phyloP scores from a whole-genome alignment of 805 yeast genomes.

The Cyberlindnera petersonii region DNA sequence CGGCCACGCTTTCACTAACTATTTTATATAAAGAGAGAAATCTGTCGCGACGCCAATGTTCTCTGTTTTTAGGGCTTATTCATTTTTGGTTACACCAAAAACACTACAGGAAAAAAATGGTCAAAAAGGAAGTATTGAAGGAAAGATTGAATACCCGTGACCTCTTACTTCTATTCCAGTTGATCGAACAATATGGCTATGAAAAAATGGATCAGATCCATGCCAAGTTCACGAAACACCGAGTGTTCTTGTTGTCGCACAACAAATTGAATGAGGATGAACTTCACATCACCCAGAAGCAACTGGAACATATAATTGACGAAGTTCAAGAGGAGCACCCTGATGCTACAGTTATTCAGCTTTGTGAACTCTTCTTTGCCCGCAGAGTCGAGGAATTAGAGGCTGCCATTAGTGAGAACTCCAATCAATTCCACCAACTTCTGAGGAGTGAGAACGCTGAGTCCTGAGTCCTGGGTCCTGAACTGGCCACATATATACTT shows the following conservation, averaged over 20 bases:
- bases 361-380: conserved; percentile 23
- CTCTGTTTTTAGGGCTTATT: not conserved
- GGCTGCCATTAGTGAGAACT: conserved; percentile 10
- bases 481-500: too few species aligned
- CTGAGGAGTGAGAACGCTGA: not conserved
- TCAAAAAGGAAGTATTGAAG: conserved; percentile 8
- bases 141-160: conserved; percentile 23
- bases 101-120: not conserved
- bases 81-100: not conserved
- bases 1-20: not conserved
- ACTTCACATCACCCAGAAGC: conserved; percentile 9
- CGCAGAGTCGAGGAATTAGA: conserved; percentile 17
- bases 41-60: too few species aligned
- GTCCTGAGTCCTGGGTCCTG: too few species aligned
- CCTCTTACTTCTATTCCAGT: conserved; percentile 20
- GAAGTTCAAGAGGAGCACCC: conserved; percentile 6
- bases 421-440: conserved; percentile 10
- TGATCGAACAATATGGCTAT: conserved; percentile 22
- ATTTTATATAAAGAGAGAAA: too few species aligned
- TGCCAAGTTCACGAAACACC: conserved; percentile 16
- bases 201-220: conserved; percentile 14
- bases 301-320: conserved; percentile 7
- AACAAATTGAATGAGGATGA: conserved; percentile 16
- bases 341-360: conserved; percentile 15
- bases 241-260: conserved; percentile 24